A percentile compares a stretch with the other conserved stretches of the same genome.
These are phyloP conservation scores for Leucoagaricus sp. DNA, from an alignment of 1,284 basidiomycete genomes.

Conservation along the genomic window DNA sequence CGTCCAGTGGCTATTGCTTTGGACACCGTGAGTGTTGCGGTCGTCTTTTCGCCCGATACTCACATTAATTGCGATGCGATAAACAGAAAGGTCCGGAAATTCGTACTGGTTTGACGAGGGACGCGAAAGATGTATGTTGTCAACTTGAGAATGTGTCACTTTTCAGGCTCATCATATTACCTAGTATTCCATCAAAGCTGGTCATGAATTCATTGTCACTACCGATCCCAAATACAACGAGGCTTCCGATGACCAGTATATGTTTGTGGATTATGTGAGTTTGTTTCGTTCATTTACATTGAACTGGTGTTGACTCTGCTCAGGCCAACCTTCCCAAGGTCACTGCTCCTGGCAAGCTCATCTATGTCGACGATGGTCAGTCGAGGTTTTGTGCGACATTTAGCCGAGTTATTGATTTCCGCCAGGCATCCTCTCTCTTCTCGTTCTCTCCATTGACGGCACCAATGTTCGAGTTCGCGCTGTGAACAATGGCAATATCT, in stretches of 20 bases:
- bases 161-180: constrained; percentile 2
- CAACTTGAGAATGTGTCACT: constrained; percentile 4
- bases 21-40: constrained; percentile 72
- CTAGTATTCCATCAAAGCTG: constrained; percentile 69
- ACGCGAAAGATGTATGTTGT: constrained; percentile 79
- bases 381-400: not conserved
- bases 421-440: constrained; percentile 95
- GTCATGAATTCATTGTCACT: constrained; percentile 93
- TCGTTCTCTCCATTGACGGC: constrained; percentile 87
- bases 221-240: constrained; percentile 85
- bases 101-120: constrained; percentile 92
- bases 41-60: constrained; percentile 5
- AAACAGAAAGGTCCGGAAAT: constrained; percentile 98
- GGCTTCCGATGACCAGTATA: constrained; percentile 77
- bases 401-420: not conserved
- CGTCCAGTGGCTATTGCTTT: constrained; percentile 97
- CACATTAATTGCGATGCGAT: constrained; percentile 18
- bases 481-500: constrained; percentile 91
- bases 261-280: constrained; percentile 92
- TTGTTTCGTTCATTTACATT: constrained; percentile 14
- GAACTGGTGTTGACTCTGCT: constrained; percentile 12
- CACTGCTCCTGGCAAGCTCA: constrained; percentile 92
- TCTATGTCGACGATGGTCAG: constrained; percentile 65
- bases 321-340: constrained; percentile 94
- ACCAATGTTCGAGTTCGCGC: constrained; percentile 84